Percentiles rank a stretch among this genome's conserved stretches.
phyloP scores from a whole-genome alignment of 108 stramenopile genomes.

The Nitzschia sp. region DNA sequence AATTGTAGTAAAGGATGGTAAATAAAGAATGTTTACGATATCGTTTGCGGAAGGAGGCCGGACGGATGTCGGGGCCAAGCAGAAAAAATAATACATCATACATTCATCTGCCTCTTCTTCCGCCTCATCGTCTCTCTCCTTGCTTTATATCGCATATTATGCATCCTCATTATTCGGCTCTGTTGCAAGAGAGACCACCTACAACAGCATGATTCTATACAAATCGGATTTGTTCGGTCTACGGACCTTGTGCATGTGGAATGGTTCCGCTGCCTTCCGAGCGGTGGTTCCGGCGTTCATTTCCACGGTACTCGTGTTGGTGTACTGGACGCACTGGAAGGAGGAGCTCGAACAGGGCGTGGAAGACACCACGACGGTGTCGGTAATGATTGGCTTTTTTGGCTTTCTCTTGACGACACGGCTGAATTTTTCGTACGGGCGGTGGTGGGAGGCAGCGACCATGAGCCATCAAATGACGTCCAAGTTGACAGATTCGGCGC shows the following conservation, averaged over 20 bases:
- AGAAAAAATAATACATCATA: no score
- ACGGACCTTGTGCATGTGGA: slow-evolving; percentile 25
- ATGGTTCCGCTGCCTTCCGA: slow-evolving; percentile 55
- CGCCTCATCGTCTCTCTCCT: no score
- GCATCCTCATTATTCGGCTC: no score
- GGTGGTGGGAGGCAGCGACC: slow-evolving; percentile 70
- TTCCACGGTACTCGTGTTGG: slow-evolving; percentile 25
- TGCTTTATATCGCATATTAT: no score
- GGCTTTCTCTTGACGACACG: slow-evolving; percentile 50
- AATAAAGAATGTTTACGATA: no score
- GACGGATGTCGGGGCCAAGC: no score
- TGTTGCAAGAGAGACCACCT: no score
- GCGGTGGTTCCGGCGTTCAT: slow-evolving; percentile 37
- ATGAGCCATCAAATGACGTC: slow-evolving; percentile 60
- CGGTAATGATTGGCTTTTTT: slow-evolving; percentile 15
- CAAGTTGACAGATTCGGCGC: slow-evolving; percentile 66
- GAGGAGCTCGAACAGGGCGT: not conserved
- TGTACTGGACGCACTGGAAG: slow-evolving; percentile 8
- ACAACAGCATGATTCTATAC: slow-evolving; percentile 42
- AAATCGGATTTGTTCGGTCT: slow-evolving; percentile 34
- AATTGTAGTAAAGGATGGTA: no score
- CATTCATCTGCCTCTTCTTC: no score
- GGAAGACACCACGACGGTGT: not conserved
- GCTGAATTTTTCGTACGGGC: slow-evolving; percentile 47
- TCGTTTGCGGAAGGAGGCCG: no score